Conservation (phyloP, 805 yeast genomes). For the Kuraishia hungarica region DNA sequence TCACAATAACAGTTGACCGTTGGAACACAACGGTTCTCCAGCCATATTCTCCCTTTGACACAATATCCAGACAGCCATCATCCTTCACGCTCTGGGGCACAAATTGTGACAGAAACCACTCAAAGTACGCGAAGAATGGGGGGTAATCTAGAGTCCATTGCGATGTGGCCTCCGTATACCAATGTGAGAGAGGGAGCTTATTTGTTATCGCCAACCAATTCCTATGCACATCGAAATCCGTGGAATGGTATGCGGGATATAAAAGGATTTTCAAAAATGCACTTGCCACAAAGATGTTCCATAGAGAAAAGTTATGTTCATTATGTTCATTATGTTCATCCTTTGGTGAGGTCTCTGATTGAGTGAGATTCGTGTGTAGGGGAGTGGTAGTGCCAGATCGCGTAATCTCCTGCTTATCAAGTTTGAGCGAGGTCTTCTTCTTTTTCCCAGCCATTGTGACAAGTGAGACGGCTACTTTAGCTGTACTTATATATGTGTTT, state of each 20-base stretch:
- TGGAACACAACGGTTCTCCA: constrained; percentile 79
- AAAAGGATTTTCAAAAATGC: constrained; percentile 50
- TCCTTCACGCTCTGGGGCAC: constrained; percentile 53
- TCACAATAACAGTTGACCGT: constrained; percentile 66
- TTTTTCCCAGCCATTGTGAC: neutral
- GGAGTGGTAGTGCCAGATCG: neutral
- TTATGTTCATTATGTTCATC: no score
- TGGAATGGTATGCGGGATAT: constrained; percentile 81
- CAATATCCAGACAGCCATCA: constrained; percentile 76
- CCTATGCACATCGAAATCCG: constrained; percentile 95
- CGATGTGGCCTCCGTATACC: constrained; percentile 75
- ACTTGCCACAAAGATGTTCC: constrained; percentile 62
- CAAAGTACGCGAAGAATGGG: constrained; percentile 95
- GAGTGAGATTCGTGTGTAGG: neutral
- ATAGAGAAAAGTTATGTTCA: constrained; percentile 40
- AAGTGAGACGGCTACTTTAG: no score
- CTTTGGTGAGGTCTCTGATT: neutral
- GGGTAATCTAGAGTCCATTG: constrained; percentile 98
- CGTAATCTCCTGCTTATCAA: neutral
- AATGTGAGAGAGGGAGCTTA: constrained; percentile 59
- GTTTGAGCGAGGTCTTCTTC: neutral
- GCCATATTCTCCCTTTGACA: constrained; percentile 58
- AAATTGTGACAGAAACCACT: constrained; percentile 65
- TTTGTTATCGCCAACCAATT: constrained; percentile 94
- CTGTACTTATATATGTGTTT: no score